Conservation (phyloP, 139 green algal genomes). For the Chlamydomonas sp. region DNA sequence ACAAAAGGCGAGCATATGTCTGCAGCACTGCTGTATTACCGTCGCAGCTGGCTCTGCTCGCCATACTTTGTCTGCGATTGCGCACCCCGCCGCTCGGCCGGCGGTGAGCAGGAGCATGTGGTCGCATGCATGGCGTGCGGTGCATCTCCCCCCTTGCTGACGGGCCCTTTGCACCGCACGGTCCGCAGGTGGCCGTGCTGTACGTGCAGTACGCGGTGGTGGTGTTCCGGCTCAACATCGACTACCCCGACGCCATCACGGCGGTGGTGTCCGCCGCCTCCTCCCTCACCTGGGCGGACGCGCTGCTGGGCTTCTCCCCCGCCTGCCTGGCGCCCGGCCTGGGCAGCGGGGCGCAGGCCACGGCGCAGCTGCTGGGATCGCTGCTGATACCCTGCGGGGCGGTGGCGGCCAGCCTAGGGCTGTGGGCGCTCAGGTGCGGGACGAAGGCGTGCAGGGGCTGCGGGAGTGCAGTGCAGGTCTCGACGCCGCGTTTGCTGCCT, state of each 20-base stretch:
- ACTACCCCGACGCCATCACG: slow-evolving; percentile 41
- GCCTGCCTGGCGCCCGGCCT: neutral
- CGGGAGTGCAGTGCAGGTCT: no score
- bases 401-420: slow-evolving; percentile 9
- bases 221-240: slow-evolving; percentile 15
- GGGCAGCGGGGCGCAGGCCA: neutral
- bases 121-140: no score
- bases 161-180: neutral
- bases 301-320: neutral
- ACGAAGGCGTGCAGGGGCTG: no score
- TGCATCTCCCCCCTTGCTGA: no score
- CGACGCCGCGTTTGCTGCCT: no score
- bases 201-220: slow-evolving; percentile 39
- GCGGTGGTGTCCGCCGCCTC: neutral
- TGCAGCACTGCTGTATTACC: no score
- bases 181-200: slow-evolving; percentile 7
- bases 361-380: neutral
- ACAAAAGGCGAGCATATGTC: no score
- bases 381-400: neutral
- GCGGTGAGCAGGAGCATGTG: no score
- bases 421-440: slow-evolving; percentile 6
- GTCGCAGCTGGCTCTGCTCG: no score
- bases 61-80: no score
- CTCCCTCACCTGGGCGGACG: no score
- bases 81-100: no score